Evolutionary conservation across 1,139 yeast genomes (phyloP).

Genomic region (Candida sp.): DNA sequence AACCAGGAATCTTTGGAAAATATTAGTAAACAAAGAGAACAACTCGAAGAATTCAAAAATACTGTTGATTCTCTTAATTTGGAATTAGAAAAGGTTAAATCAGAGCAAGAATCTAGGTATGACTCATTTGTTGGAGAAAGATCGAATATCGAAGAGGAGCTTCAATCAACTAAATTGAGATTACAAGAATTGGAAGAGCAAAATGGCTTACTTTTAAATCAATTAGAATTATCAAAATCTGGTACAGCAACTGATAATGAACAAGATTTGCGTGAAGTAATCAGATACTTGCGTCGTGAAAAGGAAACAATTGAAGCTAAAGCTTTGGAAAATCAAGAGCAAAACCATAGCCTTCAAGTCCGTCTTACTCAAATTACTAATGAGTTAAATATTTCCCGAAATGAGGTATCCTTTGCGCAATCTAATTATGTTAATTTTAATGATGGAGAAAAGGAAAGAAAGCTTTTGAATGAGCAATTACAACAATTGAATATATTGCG

Average conservation of each 20-base stretch:
- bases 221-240: slow-evolving; percentile 50
- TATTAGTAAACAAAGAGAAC: slow-evolving; percentile 42
- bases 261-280: slow-evolving; percentile 48
- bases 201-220: slow-evolving; percentile 65
- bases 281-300: slow-evolving; percentile 68
- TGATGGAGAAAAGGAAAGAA: slow-evolving; percentile 43
- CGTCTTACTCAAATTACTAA: slow-evolving; percentile 33
- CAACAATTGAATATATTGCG: slow-evolving; percentile 68
- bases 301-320: slow-evolving; percentile 71
- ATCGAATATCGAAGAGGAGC: slow-evolving; percentile 48
- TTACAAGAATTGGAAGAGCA: slow-evolving; percentile 61
- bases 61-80: slow-evolving; percentile 31
- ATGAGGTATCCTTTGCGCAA: slow-evolving; percentile 38
- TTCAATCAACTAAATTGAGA: slow-evolving; percentile 42
- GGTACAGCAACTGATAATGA: slow-evolving; percentile 11
- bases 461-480: slow-evolving; percentile 56
- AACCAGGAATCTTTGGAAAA: slow-evolving; percentile 53
- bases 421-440: slow-evolving; percentile 34
- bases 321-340: slow-evolving; percentile 46
- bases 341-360: slow-evolving; percentile 44
- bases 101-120: slow-evolving; percentile 21
- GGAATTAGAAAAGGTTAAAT: slow-evolving; percentile 15
- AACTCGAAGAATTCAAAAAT: slow-evolving; percentile 31
- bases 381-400: slow-evolving; percentile 43
- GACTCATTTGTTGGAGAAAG: slow-evolving; percentile 20